Evolutionary conservation across 2,329 filamentous ascomycete genomes (phyloP).

Genomic region (Colletotrichum lini): DNA sequence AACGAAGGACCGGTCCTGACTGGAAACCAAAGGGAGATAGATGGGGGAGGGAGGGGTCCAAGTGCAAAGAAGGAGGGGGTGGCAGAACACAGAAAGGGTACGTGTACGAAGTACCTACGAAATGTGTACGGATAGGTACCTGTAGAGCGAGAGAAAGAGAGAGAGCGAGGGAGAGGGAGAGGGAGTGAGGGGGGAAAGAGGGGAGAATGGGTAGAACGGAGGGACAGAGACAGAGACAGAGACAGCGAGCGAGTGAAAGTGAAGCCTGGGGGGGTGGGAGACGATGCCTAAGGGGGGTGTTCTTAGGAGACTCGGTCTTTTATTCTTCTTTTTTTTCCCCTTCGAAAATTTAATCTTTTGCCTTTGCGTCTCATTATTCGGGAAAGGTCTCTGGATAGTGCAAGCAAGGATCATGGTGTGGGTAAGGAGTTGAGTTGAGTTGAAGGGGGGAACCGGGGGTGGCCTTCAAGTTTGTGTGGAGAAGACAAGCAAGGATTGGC

Average conservation of each 20-base stretch:
- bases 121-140: too few species aligned
- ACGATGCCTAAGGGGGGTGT: constrained; percentile 29
- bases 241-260: not conserved
- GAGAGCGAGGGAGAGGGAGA: not conserved
- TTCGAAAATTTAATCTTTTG: constrained; percentile 20
- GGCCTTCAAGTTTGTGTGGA: constrained; percentile 15
- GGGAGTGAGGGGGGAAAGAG: not conserved
- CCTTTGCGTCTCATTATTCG: constrained; percentile 40
- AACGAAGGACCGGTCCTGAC: not conserved
- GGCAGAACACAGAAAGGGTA: constrained; percentile 17
- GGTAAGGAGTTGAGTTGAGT: constrained; percentile 12
- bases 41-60: constrained; percentile 12
- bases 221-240: not conserved
- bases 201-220: not conserved
- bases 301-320: constrained; percentile 26
- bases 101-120: too few species aligned
- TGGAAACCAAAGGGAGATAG: constrained; percentile 8
- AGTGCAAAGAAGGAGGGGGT: constrained; percentile 9
- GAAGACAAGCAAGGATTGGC: constrained; percentile 9
- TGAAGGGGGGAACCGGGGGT: not conserved
- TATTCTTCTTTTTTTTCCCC: constrained; percentile 29
- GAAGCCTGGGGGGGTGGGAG: constrained; percentile 35
- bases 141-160: too few species aligned
- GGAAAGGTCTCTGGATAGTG: constrained; percentile 34
- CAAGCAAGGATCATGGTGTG: constrained; percentile 40